Conservation (phyloP, 2,329 filamentous ascomycete species). For the Phialocephala sp. region DNA sequence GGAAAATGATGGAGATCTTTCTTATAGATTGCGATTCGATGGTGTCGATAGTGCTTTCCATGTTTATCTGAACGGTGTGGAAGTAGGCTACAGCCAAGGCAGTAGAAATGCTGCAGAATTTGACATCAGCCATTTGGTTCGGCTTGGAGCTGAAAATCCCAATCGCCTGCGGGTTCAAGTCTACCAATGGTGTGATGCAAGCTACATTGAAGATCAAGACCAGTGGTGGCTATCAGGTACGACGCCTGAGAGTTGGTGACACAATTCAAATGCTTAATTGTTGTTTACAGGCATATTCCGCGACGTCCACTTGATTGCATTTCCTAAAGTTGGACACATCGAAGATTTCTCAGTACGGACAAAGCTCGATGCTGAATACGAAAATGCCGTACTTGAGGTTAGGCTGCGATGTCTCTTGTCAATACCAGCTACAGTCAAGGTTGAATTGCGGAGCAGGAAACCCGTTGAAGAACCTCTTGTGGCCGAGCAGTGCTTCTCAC, state of each 20-base stretch:
- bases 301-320: conserved; percentile 66
- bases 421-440: conserved; percentile 12
- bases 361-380: conserved; percentile 56
- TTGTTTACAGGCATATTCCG: conserved; percentile 61
- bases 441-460: conserved; percentile 13
- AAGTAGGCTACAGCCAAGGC: conserved; percentile 72
- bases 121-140: conserved; percentile 62
- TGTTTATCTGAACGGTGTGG: conserved; percentile 67
- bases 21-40: conserved; percentile 65
- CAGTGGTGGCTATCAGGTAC: conserved; percentile 70
- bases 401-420: conserved; percentile 12
- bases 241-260: conserved; percentile 25
- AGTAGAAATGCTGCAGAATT: conserved; percentile 73
- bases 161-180: conserved; percentile 69
- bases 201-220: conserved; percentile 71
- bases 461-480: conserved; percentile 2
- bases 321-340: conserved; percentile 56
- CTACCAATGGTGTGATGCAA: conserved; percentile 73
- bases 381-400: conserved; percentile 46
- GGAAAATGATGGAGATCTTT: conserved; percentile 53
- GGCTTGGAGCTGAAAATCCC: conserved; percentile 44
- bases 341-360: conserved; percentile 64
- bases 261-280: background rate
- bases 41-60: conserved; percentile 76
- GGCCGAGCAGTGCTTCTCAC: background rate